A percentile compares a stretch with the other conserved stretches of the same genome.
Evolutionary conservation across 768 basidiomycete species (phyloP).

Genomic region (Russula sp.): DNA sequence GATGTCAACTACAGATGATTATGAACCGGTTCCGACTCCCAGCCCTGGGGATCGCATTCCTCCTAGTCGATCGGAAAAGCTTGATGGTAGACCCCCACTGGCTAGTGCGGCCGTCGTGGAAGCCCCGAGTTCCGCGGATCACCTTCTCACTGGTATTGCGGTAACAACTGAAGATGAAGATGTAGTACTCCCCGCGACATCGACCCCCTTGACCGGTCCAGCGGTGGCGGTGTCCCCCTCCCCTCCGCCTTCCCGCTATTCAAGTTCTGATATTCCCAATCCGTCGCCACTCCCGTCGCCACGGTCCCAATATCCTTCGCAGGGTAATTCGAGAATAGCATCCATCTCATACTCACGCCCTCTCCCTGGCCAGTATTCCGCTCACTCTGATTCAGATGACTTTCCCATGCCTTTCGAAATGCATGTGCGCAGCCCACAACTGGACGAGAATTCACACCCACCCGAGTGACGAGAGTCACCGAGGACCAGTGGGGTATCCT

Average conservation of each 20-base stretch:
- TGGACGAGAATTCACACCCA: neutral
- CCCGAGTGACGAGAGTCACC: constrained; percentile 7
- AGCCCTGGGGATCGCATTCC: constrained; percentile 28
- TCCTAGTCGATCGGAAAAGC: constrained; percentile 1
- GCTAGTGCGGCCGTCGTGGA: neutral
- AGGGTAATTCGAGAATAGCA: constrained; percentile 29
- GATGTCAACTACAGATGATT: constrained; percentile 39
- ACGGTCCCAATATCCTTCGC: constrained; percentile 19
- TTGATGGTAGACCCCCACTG: neutral
- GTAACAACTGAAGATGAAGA: neutral
- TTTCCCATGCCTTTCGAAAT: constrained; percentile 35
- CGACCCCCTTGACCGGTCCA: constrained; percentile 20
- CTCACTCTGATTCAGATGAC: constrained; percentile 37
- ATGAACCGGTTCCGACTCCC: constrained; percentile 42
- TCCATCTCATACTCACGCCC: constrained; percentile 22
- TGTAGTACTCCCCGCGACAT: neutral
- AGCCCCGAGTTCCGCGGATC: neutral
- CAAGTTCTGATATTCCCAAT: constrained; percentile 43
- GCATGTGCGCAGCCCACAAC: constrained; percentile 31
- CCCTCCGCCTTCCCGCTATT: constrained; percentile 49
- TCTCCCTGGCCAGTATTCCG: constrained; percentile 31
- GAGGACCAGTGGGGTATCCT: constrained; percentile 20
- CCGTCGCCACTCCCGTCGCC: constrained; percentile 53
- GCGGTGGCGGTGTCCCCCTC: constrained; percentile 21
- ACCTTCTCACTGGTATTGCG: neutral